Evolutionary conservation across 257 asterid species (phyloP).

Genomic region (Apocynum venetum): DNA sequence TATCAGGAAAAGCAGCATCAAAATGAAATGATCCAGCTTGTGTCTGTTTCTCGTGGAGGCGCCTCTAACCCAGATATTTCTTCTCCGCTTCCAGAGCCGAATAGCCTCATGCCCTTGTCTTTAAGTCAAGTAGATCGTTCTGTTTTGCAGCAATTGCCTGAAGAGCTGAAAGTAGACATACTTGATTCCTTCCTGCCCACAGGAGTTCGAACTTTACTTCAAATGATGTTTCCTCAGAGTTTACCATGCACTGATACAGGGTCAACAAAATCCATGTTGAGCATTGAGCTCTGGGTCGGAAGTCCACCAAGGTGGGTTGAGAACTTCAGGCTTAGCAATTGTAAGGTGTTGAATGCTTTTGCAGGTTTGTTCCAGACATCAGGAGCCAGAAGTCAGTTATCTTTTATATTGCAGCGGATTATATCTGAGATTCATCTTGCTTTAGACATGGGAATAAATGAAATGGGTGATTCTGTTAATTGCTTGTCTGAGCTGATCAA

Average conservation of each 20-base stretch:
- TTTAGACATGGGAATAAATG: constrained; percentile 26
- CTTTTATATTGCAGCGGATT: constrained; percentile 56
- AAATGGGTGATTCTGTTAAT: constrained; percentile 39
- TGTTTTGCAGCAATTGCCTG: constrained; percentile 78
- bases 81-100: constrained; percentile 31
- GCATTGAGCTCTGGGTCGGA: constrained; percentile 65
- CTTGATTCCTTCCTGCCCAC: constrained; percentile 67
- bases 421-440: constrained; percentile 29
- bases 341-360: constrained; percentile 39
- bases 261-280: constrained; percentile 24
- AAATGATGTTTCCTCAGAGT: constrained; percentile 33
- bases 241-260: constrained; percentile 30
- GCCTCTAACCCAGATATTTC: constrained; percentile 6
- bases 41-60: constrained; percentile 22
- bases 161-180: constrained; percentile 74
- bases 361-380: constrained; percentile 40
- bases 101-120: constrained; percentile 69
- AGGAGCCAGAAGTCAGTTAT: constrained; percentile 45
- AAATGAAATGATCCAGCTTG: constrained; percentile 26
- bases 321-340: constrained; percentile 47
- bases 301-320: constrained; percentile 84
- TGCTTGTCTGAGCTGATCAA: constrained; percentile 62
- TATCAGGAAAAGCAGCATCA: constrained; percentile 28
- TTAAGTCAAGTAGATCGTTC: constrained; percentile 84
- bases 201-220: constrained; percentile 35